These are phyloP conservation scores for Penicillium antarcticum DNA, from an alignment of 495 filamentous ascomycete genomes.

Conservation along the genomic window DNA sequence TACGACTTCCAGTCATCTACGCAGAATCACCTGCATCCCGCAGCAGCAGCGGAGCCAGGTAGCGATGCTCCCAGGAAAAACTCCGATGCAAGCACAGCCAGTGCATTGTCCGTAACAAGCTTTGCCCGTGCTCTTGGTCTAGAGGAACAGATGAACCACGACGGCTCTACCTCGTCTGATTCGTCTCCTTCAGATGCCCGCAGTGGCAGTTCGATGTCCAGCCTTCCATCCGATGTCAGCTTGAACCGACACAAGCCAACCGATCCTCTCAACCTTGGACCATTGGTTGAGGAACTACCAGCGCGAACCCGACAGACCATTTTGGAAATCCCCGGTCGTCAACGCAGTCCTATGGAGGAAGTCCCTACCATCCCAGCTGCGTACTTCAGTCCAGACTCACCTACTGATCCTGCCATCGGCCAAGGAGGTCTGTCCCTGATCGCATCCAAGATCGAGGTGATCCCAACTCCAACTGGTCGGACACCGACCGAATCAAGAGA, in stretches of 20 bases:
- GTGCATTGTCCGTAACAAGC: conserved; percentile 34
- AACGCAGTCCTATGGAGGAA: conserved; percentile 25
- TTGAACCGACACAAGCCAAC: conserved; percentile 28
- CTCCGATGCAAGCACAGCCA: conserved; percentile 34
- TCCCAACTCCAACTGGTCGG: not conserved
- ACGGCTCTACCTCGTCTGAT: conserved; percentile 68
- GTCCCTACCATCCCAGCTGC: conserved; percentile 33
- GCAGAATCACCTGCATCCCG: conserved; percentile 16
- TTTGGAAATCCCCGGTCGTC: conserved; percentile 15
- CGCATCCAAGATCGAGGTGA: conserved; percentile 22
- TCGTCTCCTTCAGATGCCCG: conserved; percentile 61
- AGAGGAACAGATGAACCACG: conserved; percentile 40
- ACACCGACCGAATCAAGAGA: conserved; percentile 13
- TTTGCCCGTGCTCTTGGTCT: conserved; percentile 41
- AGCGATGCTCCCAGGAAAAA: conserved; percentile 17
- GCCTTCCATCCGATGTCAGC: conserved; percentile 42
- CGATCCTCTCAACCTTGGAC: conserved; percentile 31
- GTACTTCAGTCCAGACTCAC: conserved; percentile 50
- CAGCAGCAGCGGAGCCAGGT: conserved; percentile 7
- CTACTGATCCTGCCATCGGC: conserved; percentile 56
- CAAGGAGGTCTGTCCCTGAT: conserved; percentile 40
- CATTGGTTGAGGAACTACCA: conserved; percentile 37
- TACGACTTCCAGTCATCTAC: conserved; percentile 4
- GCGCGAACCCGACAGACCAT: conserved; percentile 16
- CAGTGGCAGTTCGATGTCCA: conserved; percentile 72